phyloP scores from a whole-genome alignment of 768 basidiomycete species.

The Suillus decipiens region DNA sequence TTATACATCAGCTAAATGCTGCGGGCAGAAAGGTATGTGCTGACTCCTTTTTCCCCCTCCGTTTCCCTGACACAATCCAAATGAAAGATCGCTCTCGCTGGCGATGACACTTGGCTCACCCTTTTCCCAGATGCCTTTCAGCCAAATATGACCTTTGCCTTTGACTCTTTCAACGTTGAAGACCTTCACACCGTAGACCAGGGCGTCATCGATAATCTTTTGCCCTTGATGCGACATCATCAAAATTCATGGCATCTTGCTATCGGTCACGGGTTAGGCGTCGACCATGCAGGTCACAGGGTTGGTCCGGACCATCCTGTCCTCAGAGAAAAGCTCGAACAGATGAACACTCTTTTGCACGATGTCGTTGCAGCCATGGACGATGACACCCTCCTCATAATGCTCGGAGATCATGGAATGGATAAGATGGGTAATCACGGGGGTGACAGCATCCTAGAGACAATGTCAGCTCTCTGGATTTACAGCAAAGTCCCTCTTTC shows the following conservation, averaged over 20 bases:
- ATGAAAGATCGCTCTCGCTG: slow-evolving; percentile 81
- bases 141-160: slow-evolving; percentile 75
- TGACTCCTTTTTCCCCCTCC: neutral
- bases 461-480: slow-evolving; percentile 85
- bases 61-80: slow-evolving; percentile 18
- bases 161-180: slow-evolving; percentile 98
- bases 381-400: slow-evolving; percentile 86
- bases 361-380: slow-evolving; percentile 75
- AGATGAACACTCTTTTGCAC: slow-evolving; percentile 82
- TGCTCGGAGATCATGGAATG: slow-evolving; percentile 98
- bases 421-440: slow-evolving; percentile 94
- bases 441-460: slow-evolving; percentile 85
- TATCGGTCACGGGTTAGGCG: slow-evolving; percentile 91
- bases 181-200: slow-evolving; percentile 95
- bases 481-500: slow-evolving; percentile 78
- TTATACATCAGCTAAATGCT: slow-evolving; percentile 68
- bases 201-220: slow-evolving; percentile 82
- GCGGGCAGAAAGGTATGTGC: slow-evolving; percentile 60
- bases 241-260: slow-evolving; percentile 73
- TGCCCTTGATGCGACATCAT: slow-evolving; percentile 67
- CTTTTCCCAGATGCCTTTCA: slow-evolving; percentile 81
- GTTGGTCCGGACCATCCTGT: slow-evolving; percentile 86
- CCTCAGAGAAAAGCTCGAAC: slow-evolving; percentile 82
- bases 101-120: slow-evolving; percentile 96
- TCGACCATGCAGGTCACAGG: slow-evolving; percentile 95